These are phyloP conservation scores for Sporothrix sp. DNA, from an alignment of 2,329 filamentous ascomycete genomes.

Conservation along the genomic window DNA sequence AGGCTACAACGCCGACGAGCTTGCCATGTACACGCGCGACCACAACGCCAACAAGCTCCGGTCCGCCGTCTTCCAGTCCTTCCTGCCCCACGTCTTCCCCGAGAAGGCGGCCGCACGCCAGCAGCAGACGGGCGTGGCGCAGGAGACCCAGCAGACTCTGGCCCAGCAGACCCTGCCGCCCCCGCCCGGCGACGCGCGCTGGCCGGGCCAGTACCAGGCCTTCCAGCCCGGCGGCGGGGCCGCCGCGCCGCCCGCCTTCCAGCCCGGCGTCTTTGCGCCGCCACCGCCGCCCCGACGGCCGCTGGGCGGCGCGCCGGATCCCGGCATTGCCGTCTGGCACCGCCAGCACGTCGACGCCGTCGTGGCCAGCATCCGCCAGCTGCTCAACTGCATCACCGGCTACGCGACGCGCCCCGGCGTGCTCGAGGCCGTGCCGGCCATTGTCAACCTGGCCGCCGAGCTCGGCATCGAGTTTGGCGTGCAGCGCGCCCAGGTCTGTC, in stretches of 20 bases:
- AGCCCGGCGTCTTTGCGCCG: not conserved
- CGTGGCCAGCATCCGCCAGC: not conserved
- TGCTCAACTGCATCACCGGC: constrained; percentile 13
- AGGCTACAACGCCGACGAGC: constrained; percentile 7
- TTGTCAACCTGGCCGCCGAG: constrained; percentile 12
- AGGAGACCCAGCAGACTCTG: not conserved
- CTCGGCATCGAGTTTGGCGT: constrained; percentile 16
- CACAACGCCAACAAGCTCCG: constrained; percentile 21
- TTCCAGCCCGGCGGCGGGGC: constrained; percentile 1
- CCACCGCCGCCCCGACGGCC: not conserved
- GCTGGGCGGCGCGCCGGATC: not conserved
- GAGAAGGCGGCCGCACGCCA: constrained; percentile 6
- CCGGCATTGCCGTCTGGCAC: constrained; percentile 1
- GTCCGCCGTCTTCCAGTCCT: constrained; percentile 21
- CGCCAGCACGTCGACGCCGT: constrained; percentile 10
- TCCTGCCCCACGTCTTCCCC: constrained; percentile 16
- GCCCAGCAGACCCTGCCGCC: not conserved
- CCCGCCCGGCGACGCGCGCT: not conserved
- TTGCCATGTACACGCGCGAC: constrained; percentile 18
- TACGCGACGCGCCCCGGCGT: constrained; percentile 6
- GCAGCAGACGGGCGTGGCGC: not conserved
- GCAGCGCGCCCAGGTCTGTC: constrained; percentile 13
- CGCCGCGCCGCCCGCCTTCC: not conserved
- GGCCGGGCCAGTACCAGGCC: constrained; percentile 5
- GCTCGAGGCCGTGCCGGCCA: constrained; percentile 1